Percentiles rank a stretch among this genome's conserved stretches.
Conservation (phyloP, 257 asterid genomes). For the Petunia secreta region DNA sequence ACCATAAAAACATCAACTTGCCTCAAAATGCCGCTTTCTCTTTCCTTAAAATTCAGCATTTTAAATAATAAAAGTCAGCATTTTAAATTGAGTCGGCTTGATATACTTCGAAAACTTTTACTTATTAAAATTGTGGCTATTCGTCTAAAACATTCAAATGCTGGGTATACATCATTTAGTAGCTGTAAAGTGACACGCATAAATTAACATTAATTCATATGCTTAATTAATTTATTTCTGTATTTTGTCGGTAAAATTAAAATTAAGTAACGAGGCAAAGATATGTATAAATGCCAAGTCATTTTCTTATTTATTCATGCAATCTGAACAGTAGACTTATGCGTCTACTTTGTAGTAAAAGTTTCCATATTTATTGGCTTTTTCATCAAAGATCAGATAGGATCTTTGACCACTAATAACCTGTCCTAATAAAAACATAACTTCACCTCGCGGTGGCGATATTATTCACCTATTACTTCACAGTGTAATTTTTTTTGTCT, state of each 20-base stretch:
- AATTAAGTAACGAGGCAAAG: background rate
- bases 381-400: constrained; percentile 8
- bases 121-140: too few species aligned
- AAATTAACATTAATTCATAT: too few species aligned
- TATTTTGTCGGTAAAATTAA: background rate
- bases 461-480: background rate
- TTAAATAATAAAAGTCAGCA: too few species aligned
- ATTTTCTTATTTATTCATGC: constrained; percentile 20
- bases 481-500: background rate
- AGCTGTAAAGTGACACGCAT: too few species aligned
- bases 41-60: too few species aligned
- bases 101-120: too few species aligned
- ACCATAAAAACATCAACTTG: too few species aligned
- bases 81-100: too few species aligned
- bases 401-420: constrained; percentile 25
- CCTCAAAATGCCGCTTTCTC: too few species aligned
- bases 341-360: background rate
- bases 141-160: too few species aligned
- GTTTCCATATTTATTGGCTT: constrained; percentile 24
- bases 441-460: background rate
- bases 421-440: background rate
- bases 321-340: background rate
- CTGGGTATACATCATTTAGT: too few species aligned
- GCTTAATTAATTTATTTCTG: too few species aligned
- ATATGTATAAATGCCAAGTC: background rate